Evolutionary conservation across 2,329 filamentous ascomycete species (phyloP).

Genomic region (Exophiala spinifera): DNA sequence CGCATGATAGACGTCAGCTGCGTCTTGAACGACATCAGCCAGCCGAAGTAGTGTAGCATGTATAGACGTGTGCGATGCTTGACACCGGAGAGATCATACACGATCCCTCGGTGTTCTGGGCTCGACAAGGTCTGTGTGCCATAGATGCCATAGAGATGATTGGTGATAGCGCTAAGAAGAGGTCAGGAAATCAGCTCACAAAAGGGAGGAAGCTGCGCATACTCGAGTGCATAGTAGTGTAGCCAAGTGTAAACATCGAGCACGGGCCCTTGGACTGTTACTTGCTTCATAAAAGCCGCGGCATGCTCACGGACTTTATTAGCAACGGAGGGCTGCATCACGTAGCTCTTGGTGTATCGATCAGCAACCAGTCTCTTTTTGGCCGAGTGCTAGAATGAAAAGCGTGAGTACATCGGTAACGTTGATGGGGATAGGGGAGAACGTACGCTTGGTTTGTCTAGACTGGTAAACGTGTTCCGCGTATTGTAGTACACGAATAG

Average conservation of each 20-base stretch:
- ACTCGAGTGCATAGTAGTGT: slow-evolving; percentile 68
- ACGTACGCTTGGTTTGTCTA: slow-evolving; percentile 9
- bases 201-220: slow-evolving; percentile 39
- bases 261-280: slow-evolving; percentile 46
- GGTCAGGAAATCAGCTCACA: slow-evolving; percentile 1
- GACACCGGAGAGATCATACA: slow-evolving; percentile 16
- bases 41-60: slow-evolving; percentile 15
- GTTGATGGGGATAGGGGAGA: not conserved
- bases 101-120: slow-evolving; percentile 8
- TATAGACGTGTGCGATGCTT: slow-evolving; percentile 16
- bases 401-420: slow-evolving; percentile 4
- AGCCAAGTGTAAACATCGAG: slow-evolving; percentile 51
- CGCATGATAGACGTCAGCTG: slow-evolving; percentile 56
- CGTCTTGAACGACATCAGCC: slow-evolving; percentile 5
- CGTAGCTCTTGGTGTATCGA: slow-evolving; percentile 66
- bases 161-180: slow-evolving; percentile 14
- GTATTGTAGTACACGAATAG: slow-evolving; percentile 36
- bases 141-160: slow-evolving; percentile 14
- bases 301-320: slow-evolving; percentile 59
- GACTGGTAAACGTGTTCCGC: slow-evolving; percentile 18
- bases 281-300: slow-evolving; percentile 11
- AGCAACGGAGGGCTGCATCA: slow-evolving; percentile 56
- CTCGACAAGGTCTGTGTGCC: slow-evolving; percentile 12
- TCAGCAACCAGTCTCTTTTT: slow-evolving; percentile 64
- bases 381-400: slow-evolving; percentile 49